Conservation (phyloP, 352 stramenopile species). For the Globisporangium yorkense region DNA sequence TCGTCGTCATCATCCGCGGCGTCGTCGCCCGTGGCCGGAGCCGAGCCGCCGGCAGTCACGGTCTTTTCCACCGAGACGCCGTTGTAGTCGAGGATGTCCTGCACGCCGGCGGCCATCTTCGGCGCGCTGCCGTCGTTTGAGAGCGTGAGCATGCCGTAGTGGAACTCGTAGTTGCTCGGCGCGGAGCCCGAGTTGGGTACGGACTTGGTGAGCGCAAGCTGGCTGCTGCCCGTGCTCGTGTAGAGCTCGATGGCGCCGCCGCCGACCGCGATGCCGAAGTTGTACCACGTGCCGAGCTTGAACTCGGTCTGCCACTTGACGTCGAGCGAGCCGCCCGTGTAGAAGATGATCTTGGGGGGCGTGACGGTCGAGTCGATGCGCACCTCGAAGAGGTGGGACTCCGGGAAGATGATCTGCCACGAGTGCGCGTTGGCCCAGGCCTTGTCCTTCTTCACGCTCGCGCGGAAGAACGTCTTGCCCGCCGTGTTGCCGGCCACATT, state of each 20-base stretch:
- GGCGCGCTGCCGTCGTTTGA: slow-evolving; percentile 47
- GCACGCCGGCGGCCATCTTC: slow-evolving; percentile 32
- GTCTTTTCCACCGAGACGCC: slow-evolving; percentile 50
- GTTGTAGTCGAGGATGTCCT: slow-evolving; percentile 64
- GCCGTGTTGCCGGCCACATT: slow-evolving; percentile 29
- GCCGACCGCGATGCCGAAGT: slow-evolving; percentile 48
- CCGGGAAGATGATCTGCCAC: slow-evolving; percentile 59
- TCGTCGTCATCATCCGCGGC: not conserved
- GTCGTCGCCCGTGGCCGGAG: not conserved
- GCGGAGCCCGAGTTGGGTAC: slow-evolving; percentile 20
- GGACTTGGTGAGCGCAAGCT: slow-evolving; percentile 33
- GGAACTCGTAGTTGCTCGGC: slow-evolving; percentile 45
- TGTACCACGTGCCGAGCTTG: slow-evolving; percentile 48
- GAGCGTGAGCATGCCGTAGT: slow-evolving; percentile 63
- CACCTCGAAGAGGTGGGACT: slow-evolving; percentile 51
- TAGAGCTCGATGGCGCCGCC: slow-evolving; percentile 39
- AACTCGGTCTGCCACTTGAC: slow-evolving; percentile 47
- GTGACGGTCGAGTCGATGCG: slow-evolving; percentile 34
- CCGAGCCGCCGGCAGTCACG: slow-evolving; percentile 2
- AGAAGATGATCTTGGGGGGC: slow-evolving; percentile 45
- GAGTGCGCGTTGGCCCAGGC: slow-evolving; percentile 41
- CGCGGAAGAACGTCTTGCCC: slow-evolving; percentile 56
- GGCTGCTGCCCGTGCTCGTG: slow-evolving; percentile 39
- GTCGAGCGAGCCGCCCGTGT: slow-evolving; percentile 35
- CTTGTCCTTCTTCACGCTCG: slow-evolving; percentile 42